phyloP scores from a whole-genome alignment of 345 rosid genomes.

The Arabis alpina region DNA sequence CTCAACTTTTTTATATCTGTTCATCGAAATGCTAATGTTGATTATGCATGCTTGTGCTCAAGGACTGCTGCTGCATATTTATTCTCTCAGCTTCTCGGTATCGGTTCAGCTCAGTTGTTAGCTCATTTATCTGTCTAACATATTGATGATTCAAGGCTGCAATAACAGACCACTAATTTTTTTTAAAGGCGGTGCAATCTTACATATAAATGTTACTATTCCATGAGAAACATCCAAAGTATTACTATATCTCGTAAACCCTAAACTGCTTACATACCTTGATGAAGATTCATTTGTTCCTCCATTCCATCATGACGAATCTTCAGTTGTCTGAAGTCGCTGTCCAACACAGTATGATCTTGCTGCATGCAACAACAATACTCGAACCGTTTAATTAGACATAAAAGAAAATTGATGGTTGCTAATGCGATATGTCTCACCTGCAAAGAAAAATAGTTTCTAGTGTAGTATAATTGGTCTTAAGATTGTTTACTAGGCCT shows the following conservation, averaged over 20 bases:
- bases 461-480: background rate
- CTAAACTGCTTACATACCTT: constrained; percentile 44
- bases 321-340: constrained; percentile 37
- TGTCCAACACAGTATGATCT: background rate
- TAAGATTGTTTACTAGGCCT: constrained; percentile 39
- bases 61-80: background rate
- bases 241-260: background rate
- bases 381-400: background rate
- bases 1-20: background rate
- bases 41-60: background rate
- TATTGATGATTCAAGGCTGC: constrained; percentile 46
- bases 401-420: background rate
- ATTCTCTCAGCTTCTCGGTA: no score
- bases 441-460: constrained; percentile 11
- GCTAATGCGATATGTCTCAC: constrained; percentile 42
- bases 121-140: no score
- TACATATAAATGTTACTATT: no score
- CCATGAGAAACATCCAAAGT: background rate
- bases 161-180: background rate
- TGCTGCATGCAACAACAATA: constrained; percentile 17
- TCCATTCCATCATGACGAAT: constrained; percentile 64
- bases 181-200: no score
- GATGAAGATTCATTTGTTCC: constrained; percentile 56
- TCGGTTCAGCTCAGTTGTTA: no score
- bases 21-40: background rate